Evolutionary conservation across 495 filamentous ascomycete genomes (phyloP), one percentile per base, ranked within the genome.

Genomic region (Tuber aestivum): DNA sequence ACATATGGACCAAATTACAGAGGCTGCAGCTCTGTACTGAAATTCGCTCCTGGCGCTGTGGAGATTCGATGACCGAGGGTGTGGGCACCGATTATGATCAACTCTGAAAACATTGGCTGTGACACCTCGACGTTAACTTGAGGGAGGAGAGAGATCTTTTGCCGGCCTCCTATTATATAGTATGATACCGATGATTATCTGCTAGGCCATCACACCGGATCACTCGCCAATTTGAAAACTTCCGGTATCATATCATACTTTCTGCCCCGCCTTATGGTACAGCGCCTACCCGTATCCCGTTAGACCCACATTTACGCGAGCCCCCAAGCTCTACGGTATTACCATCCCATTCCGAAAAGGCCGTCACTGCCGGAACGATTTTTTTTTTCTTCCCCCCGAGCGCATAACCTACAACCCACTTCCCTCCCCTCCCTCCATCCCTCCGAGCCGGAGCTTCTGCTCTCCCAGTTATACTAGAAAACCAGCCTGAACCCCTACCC

Each of bases 1-100:
- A 65, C 56, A 65, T 65, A 65, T 65, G 16, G 27, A 65, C 27
- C 32, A 65, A 65, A 65, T 18, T 18, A 35, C 56, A 18, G 56
- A 65, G 20, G 56, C 56, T 65, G 56, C 56, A 65, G 56, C 56
- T 65, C 56, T 65, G 56, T 65, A 65, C 56, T 35, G 32, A 65
- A 35, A 35, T 65, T 65, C 50, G 50, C 9, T 14, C 23, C 10
- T 27, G 10, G 50, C 5, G 10, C 0, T 14, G n/a, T 9, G 27
- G 27, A 18, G 27, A 65, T 35, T 32, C 35, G 56, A 32, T 20
- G 27, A 35, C 7, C 27, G 20, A 35, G 27, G 27, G 27, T 6
- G 27, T 6, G 27, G 27, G 7, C 12, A 35, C 14, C 3, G 56
- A 65, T 9, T 1, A 32, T 35, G 6, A 65, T 65, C 35, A 35